Base-by-base conservation (phyloP, 208 protist genomes). In the Sergeia podlipaevii region DNA sequence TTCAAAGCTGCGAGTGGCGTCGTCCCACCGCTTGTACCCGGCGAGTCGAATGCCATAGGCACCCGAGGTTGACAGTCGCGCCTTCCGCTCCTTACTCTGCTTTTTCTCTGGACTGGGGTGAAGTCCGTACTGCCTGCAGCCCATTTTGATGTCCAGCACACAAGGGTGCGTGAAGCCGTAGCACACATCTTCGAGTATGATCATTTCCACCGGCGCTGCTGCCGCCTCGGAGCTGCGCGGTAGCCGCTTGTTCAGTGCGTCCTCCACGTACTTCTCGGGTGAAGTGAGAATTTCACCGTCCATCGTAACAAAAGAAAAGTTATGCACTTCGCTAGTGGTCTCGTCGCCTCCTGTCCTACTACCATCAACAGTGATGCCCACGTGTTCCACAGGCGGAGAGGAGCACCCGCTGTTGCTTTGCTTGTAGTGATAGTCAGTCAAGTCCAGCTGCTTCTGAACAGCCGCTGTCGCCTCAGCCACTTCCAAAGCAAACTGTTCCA, bases 111-210 rank as follows among this genome's bases (percentile, higher is more conserved):
- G 59, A 2, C 58, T 37, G 11, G 70, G 56, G 48, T 72, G 54
- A 13, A 77, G 37, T 21, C 70, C 70, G 23, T 77, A 72, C 64
- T 77, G 70, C 4, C 70, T 49, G 7, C 37, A 52, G 11, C 70
- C 70, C 70, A 77, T 77, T 49, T 77, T 77, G 3, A 77, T 64
- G 42, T 77, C 70, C 32, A 77, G 47, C 43, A 69, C 49, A 42
- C 70, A 77, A 4, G 70, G 64, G 27, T 67, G 63, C 21, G 39
- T 38, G 24, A 77, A 69, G 17, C 44, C 47, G 27, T 60, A 52
- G 49, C 70, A 77, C 17, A 69, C 33, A 47, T 77, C 59, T 42
- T 77, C 70, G 17, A 77, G 34, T 7, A 68, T 58, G 39, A 77
- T 77, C 70, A 77, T 77, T 17, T 77, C 62, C 27, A 54, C 48